phyloP scores from a whole-genome alignment of 1,284 basidiomycete genomes.

The Phellinidium pouzarii region DNA sequence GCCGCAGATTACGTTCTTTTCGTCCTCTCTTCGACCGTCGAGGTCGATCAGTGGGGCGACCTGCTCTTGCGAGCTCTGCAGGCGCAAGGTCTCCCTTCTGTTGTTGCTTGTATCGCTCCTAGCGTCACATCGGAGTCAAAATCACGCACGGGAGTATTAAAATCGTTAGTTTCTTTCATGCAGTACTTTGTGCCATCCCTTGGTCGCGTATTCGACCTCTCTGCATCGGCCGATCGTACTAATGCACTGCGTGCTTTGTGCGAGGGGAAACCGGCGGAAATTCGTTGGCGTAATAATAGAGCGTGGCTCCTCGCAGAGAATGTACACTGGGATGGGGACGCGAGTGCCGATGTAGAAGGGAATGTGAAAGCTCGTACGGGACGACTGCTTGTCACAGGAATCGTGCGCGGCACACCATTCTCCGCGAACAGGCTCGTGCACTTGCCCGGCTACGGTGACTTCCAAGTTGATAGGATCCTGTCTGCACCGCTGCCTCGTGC shows the following conservation, averaged over 20 bases:
- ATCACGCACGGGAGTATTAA: conserved; percentile 59
- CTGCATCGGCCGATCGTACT: conserved; percentile 51
- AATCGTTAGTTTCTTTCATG: conserved; percentile 87
- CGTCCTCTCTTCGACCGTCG: conserved; percentile 72
- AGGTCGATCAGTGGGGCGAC: conserved; percentile 87
- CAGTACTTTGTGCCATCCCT: conserved; percentile 93
- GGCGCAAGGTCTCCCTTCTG: conserved; percentile 72
- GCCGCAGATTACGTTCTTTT: conserved; percentile 90
- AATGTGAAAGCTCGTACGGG: conserved; percentile 25
- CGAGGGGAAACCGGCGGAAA: conserved; percentile 71
- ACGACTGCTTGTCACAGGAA: conserved; percentile 71
- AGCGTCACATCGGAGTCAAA: conserved; percentile 42
- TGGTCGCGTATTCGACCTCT: conserved; percentile 54
- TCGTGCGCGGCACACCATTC: conserved; percentile 74
- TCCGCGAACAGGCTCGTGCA: conserved; percentile 87
- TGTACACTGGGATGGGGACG: conserved; percentile 35
- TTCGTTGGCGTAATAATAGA: conserved; percentile 79
- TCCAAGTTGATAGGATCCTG: conserved; percentile 68
- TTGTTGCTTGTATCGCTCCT: conserved; percentile 55
- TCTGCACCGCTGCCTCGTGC: conserved; percentile 48
- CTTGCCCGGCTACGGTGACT: conserved; percentile 86
- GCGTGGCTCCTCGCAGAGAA: conserved; percentile 76
- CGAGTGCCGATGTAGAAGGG: conserved; percentile 24
- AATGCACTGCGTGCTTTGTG: conserved; percentile 69
- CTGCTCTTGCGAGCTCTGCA: conserved; percentile 84